A percentile compares a stretch with the other conserved stretches of the same genome.
Evolutionary conservation across 805 yeast genomes (phyloP).

Genomic region (Blastobotrys peoriensis): DNA sequence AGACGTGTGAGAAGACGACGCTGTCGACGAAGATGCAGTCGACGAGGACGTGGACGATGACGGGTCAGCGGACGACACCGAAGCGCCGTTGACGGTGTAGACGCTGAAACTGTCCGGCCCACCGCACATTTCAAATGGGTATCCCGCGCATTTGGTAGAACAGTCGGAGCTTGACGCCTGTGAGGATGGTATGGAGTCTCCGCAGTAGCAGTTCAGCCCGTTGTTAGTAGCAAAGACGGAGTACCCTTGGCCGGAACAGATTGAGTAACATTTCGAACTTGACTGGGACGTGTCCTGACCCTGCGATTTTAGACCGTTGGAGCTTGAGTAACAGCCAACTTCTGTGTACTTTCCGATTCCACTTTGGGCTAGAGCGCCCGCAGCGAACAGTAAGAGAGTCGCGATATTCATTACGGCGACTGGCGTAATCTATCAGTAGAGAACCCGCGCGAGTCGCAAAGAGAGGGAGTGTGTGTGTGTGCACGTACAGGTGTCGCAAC

Average conservation of each 20-base stretch:
- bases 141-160: constrained; percentile 52
- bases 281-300: constrained; percentile 44
- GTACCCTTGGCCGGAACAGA: constrained; percentile 41
- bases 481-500: too few relatives aligned
- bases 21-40: constrained; percentile 20
- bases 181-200: constrained; percentile 40
- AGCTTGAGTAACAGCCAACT: constrained; percentile 16
- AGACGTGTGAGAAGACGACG: constrained; percentile 20
- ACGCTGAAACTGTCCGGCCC: constrained; percentile 38
- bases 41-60: constrained; percentile 20
- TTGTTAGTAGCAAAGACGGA: constrained; percentile 41
- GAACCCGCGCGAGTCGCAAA: too few relatives aligned
- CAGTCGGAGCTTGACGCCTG: constrained; percentile 34
- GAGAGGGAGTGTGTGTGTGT: too few relatives aligned
- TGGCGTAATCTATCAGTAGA: too few relatives aligned
- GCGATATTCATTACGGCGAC: too few relatives aligned
- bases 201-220: constrained; percentile 65
- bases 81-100: constrained; percentile 20
- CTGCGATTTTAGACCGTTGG: constrained; percentile 4
- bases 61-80: constrained; percentile 22
- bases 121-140: constrained; percentile 57
- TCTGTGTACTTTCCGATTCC: constrained; percentile 1
- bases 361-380: background rate
- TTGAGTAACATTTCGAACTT: constrained; percentile 54
- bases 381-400: background rate